These are phyloP conservation scores for Inosperma sp. DNA, from an alignment of 768 basidiomycete genomes.

Conservation along the genomic window DNA sequence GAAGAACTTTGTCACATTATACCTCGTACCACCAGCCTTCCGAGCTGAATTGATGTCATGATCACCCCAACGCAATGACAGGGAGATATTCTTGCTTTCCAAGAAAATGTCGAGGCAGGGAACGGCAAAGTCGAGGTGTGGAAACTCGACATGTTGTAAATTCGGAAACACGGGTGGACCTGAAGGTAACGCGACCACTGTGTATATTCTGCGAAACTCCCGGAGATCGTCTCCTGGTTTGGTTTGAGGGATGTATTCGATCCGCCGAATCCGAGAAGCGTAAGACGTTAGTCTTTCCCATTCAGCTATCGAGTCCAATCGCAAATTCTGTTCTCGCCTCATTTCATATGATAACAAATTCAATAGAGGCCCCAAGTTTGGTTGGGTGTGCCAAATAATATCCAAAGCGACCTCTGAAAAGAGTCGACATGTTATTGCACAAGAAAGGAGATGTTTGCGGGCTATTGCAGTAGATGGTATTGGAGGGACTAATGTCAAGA, in stretches of 20 bases:
- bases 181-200: background rate
- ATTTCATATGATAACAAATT: slow-evolving; percentile 11
- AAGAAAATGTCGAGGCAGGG: slow-evolving; percentile 11
- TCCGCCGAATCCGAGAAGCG: slow-evolving; percentile 8
- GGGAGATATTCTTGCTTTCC: slow-evolving; percentile 8
- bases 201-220: slow-evolving; percentile 3
- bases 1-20: too few relatives aligned
- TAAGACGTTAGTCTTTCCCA: slow-evolving; percentile 9
- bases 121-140: slow-evolving; percentile 1
- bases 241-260: slow-evolving; percentile 10
- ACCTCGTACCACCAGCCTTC: background rate
- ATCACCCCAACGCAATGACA: slow-evolving; percentile 13
- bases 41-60: background rate
- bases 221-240: slow-evolving; percentile 2
- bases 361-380: slow-evolving; percentile 12
- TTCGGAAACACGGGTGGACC: slow-evolving; percentile 8
- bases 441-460: slow-evolving; percentile 8
- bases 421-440: slow-evolving; percentile 13
- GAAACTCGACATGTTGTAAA: slow-evolving; percentile 9
- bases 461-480: background rate
- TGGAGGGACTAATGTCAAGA: slow-evolving; percentile 6
- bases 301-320: background rate
- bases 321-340: slow-evolving; percentile 1
- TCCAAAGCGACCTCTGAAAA: slow-evolving; percentile 14
- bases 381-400: slow-evolving; percentile 18